Evolutionary conservation across 2,329 filamentous ascomycete genomes (phyloP).

Genomic region (Penicillium griseofulvum): DNA sequence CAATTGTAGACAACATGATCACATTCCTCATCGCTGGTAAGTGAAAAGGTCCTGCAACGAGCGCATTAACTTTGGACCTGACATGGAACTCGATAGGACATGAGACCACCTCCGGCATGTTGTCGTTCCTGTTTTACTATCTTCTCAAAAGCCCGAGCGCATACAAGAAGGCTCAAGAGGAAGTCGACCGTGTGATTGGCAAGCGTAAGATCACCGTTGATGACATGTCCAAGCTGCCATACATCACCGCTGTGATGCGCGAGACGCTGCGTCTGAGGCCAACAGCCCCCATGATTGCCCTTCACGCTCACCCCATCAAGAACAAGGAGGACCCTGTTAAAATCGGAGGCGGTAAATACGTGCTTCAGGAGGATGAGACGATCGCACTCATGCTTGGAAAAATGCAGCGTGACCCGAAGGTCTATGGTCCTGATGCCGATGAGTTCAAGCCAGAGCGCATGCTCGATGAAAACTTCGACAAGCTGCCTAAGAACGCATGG

Average conservation of each 20-base stretch:
- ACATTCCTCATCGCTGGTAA: constrained; percentile 66
- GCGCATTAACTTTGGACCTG: not conserved
- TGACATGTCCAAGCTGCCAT: constrained; percentile 63
- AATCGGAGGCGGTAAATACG: constrained; percentile 62
- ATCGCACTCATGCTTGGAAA: constrained; percentile 53
- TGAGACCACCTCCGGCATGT: constrained; percentile 67
- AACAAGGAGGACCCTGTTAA: constrained; percentile 44
- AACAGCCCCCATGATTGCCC: constrained; percentile 55
- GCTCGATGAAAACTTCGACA: constrained; percentile 66
- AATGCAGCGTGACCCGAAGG: constrained; percentile 60
- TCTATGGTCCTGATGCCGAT: constrained; percentile 64
- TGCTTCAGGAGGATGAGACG: constrained; percentile 52
- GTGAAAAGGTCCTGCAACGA: not conserved
- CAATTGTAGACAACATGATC: constrained; percentile 68
- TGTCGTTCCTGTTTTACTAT: constrained; percentile 65
- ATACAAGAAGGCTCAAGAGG: constrained; percentile 62
- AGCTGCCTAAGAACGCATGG: constrained; percentile 62
- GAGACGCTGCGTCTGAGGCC: constrained; percentile 63
- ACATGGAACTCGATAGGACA: constrained; percentile 48
- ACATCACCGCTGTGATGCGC: constrained; percentile 62
- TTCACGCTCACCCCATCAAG: constrained; percentile 49
- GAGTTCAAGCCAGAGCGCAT: constrained; percentile 71
- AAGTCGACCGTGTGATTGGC: constrained; percentile 66
- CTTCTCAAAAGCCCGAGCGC: constrained; percentile 62
- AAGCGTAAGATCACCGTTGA: constrained; percentile 57